Evolutionary conservation across 2,329 filamentous ascomycete genomes (phyloP), one percentile per base, ranked within the genome.

Genomic region (Eutypella sp.): DNA sequence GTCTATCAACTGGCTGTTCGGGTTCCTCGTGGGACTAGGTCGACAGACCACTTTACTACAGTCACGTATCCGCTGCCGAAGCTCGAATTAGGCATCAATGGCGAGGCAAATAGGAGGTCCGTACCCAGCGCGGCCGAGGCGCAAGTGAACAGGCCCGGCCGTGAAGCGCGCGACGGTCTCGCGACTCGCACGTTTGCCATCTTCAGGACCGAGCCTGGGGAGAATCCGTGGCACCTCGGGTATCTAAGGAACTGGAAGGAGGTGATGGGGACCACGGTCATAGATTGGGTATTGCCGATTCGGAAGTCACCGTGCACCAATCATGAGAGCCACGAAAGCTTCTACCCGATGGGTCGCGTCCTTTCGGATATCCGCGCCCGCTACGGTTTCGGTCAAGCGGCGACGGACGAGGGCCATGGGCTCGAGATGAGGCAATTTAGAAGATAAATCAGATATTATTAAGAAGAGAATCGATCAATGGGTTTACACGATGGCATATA

Each of bases 181-280:
- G 79, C 81, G 20, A 73, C 70, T 5, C 78, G 84, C 23, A 85
- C 79, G 10, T 97, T 95, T 61, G 89, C 88, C 11, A 85, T 97
- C 34, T 71, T 96, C 2, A 76, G 80, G 49, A 88, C 86, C 0
- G 72, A 81, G 3, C 76, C 80, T 0, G 84, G 87, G 9, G 84
- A 93, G 55, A 96, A 96, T 55, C 89, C 89, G 0, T 99, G 89
- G 83, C 81, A 95, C 56, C 70, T 93, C 1, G 88, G 87, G 2
- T 67, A 69, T 8, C 73, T 78, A 50, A 67, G 73, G 23, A 97
- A 97, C 59, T 84, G 90, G 68, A 79, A 81, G 52, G 78, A 84
- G 13, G 80, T 96, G 20, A 89, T 99, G 83, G 92, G 92, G 0
- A 68, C 76, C 40, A 78, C 69, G 18, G 52, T 82, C 2, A 49